A percentile compares a stretch with the other conserved stretches of the same genome.
Evolutionary conservation across 257 asterid species (phyloP).

Genomic region (Solanum bukasovii): DNA sequence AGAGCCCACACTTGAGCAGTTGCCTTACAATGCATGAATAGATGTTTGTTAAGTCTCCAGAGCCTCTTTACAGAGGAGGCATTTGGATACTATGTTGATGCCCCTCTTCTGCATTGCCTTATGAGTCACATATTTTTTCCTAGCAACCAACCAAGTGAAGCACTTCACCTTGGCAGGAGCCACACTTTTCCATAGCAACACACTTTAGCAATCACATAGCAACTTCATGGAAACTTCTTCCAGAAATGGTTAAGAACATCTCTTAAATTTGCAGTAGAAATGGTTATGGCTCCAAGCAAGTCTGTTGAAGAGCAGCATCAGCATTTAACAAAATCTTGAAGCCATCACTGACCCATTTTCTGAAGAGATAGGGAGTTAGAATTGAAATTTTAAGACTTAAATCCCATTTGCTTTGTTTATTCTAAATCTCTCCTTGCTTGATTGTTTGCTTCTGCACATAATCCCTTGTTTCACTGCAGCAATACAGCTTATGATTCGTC

Average conservation of each 20-base stretch:
- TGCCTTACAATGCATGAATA: background rate
- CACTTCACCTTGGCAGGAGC: background rate
- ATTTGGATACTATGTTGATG: background rate
- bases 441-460: conserved; percentile 13
- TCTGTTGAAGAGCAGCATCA: background rate
- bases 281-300: background rate
- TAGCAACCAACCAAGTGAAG: background rate
- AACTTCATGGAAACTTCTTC: background rate
- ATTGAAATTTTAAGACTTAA: background rate
- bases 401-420: background rate
- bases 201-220: background rate
- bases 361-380: background rate
- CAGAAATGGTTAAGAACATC: background rate
- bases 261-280: background rate
- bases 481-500: conserved; percentile 64
- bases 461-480: conserved; percentile 33
- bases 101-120: background rate
- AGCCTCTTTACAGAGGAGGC: background rate
- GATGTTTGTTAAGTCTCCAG: background rate
- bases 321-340: background rate
- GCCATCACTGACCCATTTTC: background rate
- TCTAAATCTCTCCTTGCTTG: conserved; percentile 1
- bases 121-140: background rate
- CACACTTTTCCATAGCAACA: background rate
- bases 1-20: background rate